Percentiles rank a stretch among this genome's conserved stretches.
These are phyloP conservation scores for Coniochaeta hoffmannii DNA, from an alignment of 2,329 filamentous ascomycete species.

Conservation along the genomic window DNA sequence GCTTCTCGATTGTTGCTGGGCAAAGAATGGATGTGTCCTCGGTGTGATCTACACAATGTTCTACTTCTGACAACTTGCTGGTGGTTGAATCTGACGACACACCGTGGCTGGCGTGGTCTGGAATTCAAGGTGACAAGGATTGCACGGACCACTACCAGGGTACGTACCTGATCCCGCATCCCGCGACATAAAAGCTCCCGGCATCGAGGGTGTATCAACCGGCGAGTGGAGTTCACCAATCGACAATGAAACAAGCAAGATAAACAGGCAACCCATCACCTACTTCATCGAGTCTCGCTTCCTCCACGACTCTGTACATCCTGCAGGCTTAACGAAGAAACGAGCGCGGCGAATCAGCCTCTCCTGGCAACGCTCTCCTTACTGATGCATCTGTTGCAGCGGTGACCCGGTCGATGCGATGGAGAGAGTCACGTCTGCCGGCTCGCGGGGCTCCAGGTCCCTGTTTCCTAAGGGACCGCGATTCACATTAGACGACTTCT, in stretches of 20 bases:
- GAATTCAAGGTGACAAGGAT: background rate
- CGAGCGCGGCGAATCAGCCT: background rate
- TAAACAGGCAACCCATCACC: too few relatives aligned
- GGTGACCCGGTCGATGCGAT: constrained; percentile 17
- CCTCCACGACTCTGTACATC: too few relatives aligned
- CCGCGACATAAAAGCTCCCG: background rate
- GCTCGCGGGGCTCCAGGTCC: constrained; percentile 42
- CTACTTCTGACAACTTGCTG: background rate
- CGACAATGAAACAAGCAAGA: too few relatives aligned
- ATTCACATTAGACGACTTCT: constrained; percentile 85
- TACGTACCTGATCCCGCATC: background rate
- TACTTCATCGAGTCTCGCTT: too few relatives aligned
- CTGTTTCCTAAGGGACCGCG: constrained; percentile 72
- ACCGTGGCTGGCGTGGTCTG: background rate
- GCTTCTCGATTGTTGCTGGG: background rate
- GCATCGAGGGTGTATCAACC: too few relatives aligned
- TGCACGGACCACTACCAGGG: background rate
- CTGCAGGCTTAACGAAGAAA: background rate
- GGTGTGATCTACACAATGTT: background rate
- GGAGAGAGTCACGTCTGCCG: constrained; percentile 30
- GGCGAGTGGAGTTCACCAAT: too few relatives aligned
- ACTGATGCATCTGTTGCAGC: background rate
- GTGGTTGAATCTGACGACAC: background rate
- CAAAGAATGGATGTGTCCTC: background rate
- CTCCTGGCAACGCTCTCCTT: background rate